Evolutionary conservation across 768 basidiomycete genomes (phyloP).

Genomic region (Kwoniella mangroviensis): DNA sequence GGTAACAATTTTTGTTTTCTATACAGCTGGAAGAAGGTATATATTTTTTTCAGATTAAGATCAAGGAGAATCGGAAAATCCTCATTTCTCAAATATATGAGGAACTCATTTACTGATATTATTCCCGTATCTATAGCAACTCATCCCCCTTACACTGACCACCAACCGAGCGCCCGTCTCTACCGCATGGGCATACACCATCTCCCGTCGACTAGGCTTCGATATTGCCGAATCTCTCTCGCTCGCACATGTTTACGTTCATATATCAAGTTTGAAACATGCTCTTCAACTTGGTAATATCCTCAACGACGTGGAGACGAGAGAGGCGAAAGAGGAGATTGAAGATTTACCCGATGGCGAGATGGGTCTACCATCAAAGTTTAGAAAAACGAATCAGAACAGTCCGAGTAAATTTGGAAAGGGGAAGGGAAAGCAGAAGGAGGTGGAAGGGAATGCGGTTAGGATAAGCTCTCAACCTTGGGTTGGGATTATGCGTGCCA

Average conservation of each 20-base stretch:
- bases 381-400: slow-evolving; percentile 15
- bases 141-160: slow-evolving; percentile 68
- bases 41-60: too few species aligned
- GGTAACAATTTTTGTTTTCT: too few species aligned
- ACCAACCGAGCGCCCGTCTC: slow-evolving; percentile 92
- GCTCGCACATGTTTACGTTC: slow-evolving; percentile 91
- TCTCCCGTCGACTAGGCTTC: slow-evolving; percentile 86
- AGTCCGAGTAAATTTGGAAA: slow-evolving; percentile 7
- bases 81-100: too few species aligned
- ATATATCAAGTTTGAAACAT: slow-evolving; percentile 85
- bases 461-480: slow-evolving; percentile 52
- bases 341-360: slow-evolving; percentile 43
- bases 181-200: slow-evolving; percentile 88
- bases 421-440: slow-evolving; percentile 16
- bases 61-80: too few species aligned
- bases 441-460: slow-evolving; percentile 31
- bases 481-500: slow-evolving; percentile 70
- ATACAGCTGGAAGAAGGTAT: too few species aligned
- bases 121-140: slow-evolving; percentile 33
- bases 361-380: slow-evolving; percentile 10
- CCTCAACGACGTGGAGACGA: slow-evolving; percentile 64
- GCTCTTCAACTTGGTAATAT: slow-evolving; percentile 82
- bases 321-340: slow-evolving; percentile 65
- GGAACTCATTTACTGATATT: too few species aligned
- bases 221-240: slow-evolving; percentile 85